These are phyloP conservation scores for Capillidium heterosporum DNA, from an alignment of 371 early-diverging fungal genomes.

Conservation along the genomic window DNA sequence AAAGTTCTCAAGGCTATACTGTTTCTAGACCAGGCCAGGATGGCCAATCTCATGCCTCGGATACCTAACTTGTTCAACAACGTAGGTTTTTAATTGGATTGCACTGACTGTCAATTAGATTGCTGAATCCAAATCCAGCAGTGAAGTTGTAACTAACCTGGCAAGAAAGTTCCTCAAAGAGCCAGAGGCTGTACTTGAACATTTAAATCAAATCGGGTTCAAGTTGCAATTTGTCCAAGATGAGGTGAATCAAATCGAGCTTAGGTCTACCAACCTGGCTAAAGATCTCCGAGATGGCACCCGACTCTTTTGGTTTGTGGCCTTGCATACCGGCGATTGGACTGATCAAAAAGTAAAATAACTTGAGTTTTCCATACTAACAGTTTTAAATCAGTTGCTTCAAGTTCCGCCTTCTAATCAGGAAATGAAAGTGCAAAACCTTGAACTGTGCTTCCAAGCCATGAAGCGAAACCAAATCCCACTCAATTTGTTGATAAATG, in stretches of 20 bases:
- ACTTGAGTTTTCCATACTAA: neutral
- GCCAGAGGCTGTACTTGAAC: no score
- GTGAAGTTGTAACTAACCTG: no score
- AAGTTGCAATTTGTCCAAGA: constrained; percentile 7
- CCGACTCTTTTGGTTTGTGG: constrained; percentile 10
- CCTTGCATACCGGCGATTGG: neutral
- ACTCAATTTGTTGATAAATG: constrained; percentile 12
- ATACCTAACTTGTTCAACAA: no score
- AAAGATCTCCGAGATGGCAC: constrained; percentile 17
- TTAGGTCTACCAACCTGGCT: constrained; percentile 14
- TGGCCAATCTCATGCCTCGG: no score
- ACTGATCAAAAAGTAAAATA: neutral
- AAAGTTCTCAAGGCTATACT: no score
- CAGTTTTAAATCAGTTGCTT: neutral
- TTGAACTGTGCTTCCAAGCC: neutral
- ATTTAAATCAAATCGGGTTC: no score
- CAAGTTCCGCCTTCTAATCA: neutral
- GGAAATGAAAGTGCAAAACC: neutral
- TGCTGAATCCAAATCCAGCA: no score
- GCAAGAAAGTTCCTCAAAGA: no score
- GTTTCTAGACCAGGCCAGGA: no score
- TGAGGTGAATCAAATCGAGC: constrained; percentile 15
- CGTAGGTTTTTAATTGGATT: no score
- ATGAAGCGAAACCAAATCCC: constrained; percentile 9
- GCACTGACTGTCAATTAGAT: no score